A percentile compares a stretch with the other conserved stretches of the same genome.
Conservation (phyloP, 192 early-diverging fungal species). For the Gigaspora rosea region DNA sequence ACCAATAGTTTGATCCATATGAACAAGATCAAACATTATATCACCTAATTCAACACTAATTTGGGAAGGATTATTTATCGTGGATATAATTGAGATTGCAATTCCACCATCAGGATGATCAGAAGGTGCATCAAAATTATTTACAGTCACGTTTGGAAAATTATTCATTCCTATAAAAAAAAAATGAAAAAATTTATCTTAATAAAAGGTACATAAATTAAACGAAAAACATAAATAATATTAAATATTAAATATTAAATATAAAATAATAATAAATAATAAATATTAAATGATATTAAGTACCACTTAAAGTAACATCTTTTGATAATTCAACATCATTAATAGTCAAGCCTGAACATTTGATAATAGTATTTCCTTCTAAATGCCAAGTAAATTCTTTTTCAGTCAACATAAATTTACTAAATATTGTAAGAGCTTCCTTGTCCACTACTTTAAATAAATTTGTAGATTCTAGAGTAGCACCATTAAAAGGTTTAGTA, state of each 20-base stretch:
- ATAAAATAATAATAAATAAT: too few species aligned
- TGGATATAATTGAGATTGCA: constrained; percentile 52
- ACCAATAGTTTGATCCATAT: constrained; percentile 48
- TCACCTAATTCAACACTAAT: constrained; percentile 61
- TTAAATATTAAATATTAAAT: too few species aligned
- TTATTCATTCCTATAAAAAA: constrained; percentile 54
- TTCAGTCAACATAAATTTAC: constrained; percentile 50
- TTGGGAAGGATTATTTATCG: constrained; percentile 56
- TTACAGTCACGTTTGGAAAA: constrained; percentile 53
- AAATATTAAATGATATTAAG: too few species aligned
- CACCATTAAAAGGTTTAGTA: constrained; percentile 41
- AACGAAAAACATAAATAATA: too few species aligned
- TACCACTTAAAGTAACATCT: neutral
- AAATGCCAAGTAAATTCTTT: constrained; percentile 51
- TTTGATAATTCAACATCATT: constrained; percentile 44
- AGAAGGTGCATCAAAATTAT: constrained; percentile 53
- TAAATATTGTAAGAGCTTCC: constrained; percentile 47
- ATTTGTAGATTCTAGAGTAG: constrained; percentile 40
- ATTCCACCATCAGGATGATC: constrained; percentile 61
- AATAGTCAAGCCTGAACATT: constrained; percentile 45
- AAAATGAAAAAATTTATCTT: too few species aligned
- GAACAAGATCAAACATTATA: constrained; percentile 51
- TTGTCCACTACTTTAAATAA: constrained; percentile 43
- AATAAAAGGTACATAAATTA: too few species aligned
- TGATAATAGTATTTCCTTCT: constrained; percentile 44